Percentiles rank a stretch among this genome's conserved stretches.
Conservation (phyloP, 2,329 filamentous ascomycete genomes). For the Fusarium subtropicale region DNA sequence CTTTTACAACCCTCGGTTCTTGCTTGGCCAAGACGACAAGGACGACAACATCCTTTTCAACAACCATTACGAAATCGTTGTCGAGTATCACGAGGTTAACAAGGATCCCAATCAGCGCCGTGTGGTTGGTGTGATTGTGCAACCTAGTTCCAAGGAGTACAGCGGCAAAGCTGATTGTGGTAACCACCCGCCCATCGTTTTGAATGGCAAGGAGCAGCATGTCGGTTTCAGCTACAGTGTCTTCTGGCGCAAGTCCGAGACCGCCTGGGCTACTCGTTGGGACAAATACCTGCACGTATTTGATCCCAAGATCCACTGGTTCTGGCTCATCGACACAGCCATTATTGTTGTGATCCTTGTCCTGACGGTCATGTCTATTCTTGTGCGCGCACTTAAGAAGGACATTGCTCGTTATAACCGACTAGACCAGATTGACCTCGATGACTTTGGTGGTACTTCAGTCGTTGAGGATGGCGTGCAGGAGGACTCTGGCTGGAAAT, state of each 20-base stretch:
- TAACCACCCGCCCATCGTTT: slow-evolving; percentile 67
- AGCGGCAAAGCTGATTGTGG: slow-evolving; percentile 72
- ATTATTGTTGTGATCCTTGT: slow-evolving; percentile 94
- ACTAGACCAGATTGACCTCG: slow-evolving; percentile 88
- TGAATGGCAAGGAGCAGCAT: slow-evolving; percentile 69
- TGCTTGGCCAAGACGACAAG: slow-evolving; percentile 71
- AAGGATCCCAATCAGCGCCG: slow-evolving; percentile 76
- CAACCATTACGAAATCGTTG: slow-evolving; percentile 94
- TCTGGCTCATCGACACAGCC: slow-evolving; percentile 95
- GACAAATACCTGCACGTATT: slow-evolving; percentile 98
- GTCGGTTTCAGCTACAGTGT: slow-evolving; percentile 94
- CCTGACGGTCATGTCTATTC: slow-evolving; percentile 90
- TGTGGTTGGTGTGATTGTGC: slow-evolving; percentile 91
- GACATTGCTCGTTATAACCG: slow-evolving; percentile 98
- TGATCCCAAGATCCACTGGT: slow-evolving; percentile 99
- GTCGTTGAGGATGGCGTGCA: slow-evolving; percentile 91
- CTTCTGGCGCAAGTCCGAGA: slow-evolving; percentile 84
- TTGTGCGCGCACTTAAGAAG: slow-evolving; percentile 88
- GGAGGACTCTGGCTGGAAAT: slow-evolving; percentile 98
- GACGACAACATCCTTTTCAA: slow-evolving; percentile 75
- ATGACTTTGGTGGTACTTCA: slow-evolving; percentile 85
- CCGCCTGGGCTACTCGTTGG: slow-evolving; percentile 96
- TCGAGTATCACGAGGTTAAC: slow-evolving; percentile 89
- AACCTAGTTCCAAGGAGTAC: slow-evolving; percentile 78
- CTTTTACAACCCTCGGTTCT: slow-evolving; percentile 93